Percentiles rank a stretch among this genome's conserved stretches.
Evolutionary conservation across 345 rosid genomes (phyloP).

Genomic region (Hibiscus syriacus): DNA sequence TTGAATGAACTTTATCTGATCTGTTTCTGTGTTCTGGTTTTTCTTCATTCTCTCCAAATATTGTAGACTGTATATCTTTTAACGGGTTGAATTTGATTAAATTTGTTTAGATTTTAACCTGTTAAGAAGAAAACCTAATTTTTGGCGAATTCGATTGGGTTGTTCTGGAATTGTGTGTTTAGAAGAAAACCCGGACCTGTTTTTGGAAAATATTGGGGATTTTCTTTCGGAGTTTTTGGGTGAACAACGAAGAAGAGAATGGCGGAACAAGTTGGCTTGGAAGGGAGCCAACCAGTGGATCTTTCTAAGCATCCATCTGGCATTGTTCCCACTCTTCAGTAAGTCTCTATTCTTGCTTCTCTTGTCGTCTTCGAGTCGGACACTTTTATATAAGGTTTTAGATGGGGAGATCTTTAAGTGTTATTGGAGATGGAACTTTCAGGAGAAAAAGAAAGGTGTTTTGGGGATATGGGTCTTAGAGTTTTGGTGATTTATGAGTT

Average conservation of each 20-base stretch:
- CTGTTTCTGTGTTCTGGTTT: background rate
- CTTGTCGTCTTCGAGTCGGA: background rate
- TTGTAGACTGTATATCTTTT: background rate
- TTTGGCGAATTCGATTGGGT: background rate
- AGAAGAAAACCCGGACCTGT: background rate
- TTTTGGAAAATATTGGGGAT: background rate
- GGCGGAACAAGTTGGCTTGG: conserved; percentile 78
- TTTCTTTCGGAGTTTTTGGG: background rate
- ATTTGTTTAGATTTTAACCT: background rate
- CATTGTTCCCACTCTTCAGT: conserved; percentile 96
- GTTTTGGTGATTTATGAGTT: background rate
- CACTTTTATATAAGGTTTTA: background rate
- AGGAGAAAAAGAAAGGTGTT: background rate
- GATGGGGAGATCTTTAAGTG: background rate
- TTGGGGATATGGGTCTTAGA: background rate
- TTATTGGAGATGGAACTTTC: background rate
- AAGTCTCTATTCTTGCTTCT: conserved; percentile 25
- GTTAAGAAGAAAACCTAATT: background rate
- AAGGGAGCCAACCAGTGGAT: conserved; percentile 95
- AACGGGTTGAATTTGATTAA: background rate
- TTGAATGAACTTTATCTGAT: background rate
- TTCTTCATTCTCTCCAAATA: background rate
- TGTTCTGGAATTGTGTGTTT: background rate
- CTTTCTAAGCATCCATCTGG: conserved; percentile 90
- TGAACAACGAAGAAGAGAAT: conserved; percentile 25